Percentiles rank a stretch among this genome's conserved stretches.
phyloP scores from a whole-genome alignment of 768 basidiomycete species.

The Boletus rex-veris region DNA sequence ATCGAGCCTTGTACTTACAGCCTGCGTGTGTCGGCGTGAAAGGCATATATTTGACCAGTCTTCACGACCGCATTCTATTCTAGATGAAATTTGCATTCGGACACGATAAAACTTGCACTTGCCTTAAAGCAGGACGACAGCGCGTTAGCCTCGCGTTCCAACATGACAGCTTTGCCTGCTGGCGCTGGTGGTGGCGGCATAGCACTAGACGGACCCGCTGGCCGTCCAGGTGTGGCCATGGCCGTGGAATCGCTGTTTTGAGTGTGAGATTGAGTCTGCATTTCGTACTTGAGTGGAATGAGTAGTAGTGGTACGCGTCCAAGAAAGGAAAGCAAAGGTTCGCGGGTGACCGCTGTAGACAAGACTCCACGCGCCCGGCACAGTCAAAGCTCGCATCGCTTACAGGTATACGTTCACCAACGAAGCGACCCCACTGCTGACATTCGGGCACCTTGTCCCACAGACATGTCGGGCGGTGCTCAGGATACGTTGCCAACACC shows the following conservation, averaged over 20 bases:
- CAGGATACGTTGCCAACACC: conserved; percentile 16
- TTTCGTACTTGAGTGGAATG: conserved; percentile 10
- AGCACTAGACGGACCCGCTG: conserved; percentile 29
- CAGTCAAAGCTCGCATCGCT: background rate
- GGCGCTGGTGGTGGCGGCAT: conserved; percentile 57
- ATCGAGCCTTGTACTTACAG: conserved; percentile 44
- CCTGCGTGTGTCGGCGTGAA: conserved; percentile 61
- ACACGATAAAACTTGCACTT: conserved; percentile 6
- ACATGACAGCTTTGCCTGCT: conserved; percentile 36
- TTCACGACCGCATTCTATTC: conserved; percentile 60
- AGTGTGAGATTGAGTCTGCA: conserved; percentile 42
- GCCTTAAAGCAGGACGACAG: conserved; percentile 59
- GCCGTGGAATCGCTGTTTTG: conserved; percentile 13
- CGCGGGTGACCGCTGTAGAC: background rate
- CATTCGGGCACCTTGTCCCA: background rate
- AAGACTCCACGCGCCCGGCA: background rate
- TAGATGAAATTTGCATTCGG: background rate
- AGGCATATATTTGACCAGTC: conserved; percentile 67
- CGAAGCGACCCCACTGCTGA: background rate
- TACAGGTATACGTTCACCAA: background rate
- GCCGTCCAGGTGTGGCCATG: conserved; percentile 16
- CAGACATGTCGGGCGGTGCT: conserved; percentile 22
- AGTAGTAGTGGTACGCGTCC: background rate
- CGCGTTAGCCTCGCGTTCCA: conserved; percentile 65
- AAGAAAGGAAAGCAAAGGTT: conserved; percentile 23